A percentile compares a stretch with the other conserved stretches of the same genome.
Conservation (phyloP, 176 grass and related monocot genomes). For the Puccinellia tenuiflora region DNA sequence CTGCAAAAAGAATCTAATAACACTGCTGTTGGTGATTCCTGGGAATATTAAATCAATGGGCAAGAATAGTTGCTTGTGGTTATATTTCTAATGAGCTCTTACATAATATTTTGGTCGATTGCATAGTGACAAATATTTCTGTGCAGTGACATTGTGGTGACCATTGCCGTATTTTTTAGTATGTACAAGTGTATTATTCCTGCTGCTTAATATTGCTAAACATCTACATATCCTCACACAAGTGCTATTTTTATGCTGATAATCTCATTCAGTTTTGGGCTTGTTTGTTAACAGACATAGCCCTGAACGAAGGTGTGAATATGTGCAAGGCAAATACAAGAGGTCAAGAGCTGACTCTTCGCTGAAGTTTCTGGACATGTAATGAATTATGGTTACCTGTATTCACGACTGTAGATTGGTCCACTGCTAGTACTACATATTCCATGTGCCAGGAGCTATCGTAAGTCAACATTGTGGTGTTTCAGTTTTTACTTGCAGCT, state of each 20-base stretch:
- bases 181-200: too few relatives aligned
- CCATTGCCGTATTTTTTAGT: not conserved
- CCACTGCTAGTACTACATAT: not conserved
- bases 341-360: not conserved
- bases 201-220: not conserved
- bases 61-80: too few relatives aligned
- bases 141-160: not conserved
- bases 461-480: not conserved
- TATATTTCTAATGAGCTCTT: too few relatives aligned
- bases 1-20: too few relatives aligned
- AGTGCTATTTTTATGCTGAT: not conserved
- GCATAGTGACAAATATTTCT: too few relatives aligned
- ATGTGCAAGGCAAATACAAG: not conserved
- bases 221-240: not conserved
- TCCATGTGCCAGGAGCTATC: not conserved
- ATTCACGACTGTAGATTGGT: not conserved
- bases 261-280: not conserved
- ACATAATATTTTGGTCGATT: too few relatives aligned
- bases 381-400: not conserved
- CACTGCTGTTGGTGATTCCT: too few relatives aligned
- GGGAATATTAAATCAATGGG: too few relatives aligned
- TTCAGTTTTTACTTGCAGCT: not conserved
- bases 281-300: not conserved
- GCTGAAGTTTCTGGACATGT: not conserved
- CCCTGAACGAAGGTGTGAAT: not conserved